Evolutionary conservation across 768 basidiomycete species (phyloP).

Genomic region (Tricholoma sp.): DNA sequence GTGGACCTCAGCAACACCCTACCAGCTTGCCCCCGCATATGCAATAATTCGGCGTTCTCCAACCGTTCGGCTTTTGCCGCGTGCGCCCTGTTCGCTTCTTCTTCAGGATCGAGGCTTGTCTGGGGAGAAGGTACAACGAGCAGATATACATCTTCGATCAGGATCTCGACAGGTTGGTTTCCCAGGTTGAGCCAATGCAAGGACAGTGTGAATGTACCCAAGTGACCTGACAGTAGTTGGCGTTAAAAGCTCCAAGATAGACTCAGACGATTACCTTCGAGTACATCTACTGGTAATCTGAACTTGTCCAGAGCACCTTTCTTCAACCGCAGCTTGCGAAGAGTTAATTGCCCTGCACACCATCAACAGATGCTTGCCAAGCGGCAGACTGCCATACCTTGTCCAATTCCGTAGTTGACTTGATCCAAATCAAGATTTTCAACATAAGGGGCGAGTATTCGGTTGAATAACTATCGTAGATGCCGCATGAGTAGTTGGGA

Average conservation of each 20-base stretch:
- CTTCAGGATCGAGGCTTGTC: constrained; percentile 65
- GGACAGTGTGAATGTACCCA: constrained; percentile 81
- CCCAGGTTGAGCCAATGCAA: constrained; percentile 88
- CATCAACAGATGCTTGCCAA: constrained; percentile 1
- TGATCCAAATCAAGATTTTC: constrained; percentile 94
- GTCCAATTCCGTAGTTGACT: constrained; percentile 88
- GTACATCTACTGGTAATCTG: constrained; percentile 89
- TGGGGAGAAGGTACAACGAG: constrained; percentile 82
- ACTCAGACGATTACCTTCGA: constrained; percentile 59
- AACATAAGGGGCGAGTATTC: constrained; percentile 90
- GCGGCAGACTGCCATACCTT: constrained; percentile 43
- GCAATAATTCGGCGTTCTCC: constrained; percentile 80
- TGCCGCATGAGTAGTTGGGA: background rate
- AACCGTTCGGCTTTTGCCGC: constrained; percentile 86
- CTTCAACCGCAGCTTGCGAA: constrained; percentile 82
- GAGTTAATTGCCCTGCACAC: constrained; percentile 61
- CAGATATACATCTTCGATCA: constrained; percentile 92
- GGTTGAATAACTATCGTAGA: constrained; percentile 65
- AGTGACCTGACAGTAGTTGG: constrained; percentile 48
- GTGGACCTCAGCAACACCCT: constrained; percentile 8
- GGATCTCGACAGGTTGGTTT: constrained; percentile 85
- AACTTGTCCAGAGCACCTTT: constrained; percentile 94
- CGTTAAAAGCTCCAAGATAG: constrained; percentile 1
- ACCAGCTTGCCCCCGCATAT: constrained; percentile 59
- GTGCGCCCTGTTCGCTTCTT: constrained; percentile 79